Base-by-base conservation (phyloP, 352 stramenopile species). In the Sclerospora graminicola region DNA sequence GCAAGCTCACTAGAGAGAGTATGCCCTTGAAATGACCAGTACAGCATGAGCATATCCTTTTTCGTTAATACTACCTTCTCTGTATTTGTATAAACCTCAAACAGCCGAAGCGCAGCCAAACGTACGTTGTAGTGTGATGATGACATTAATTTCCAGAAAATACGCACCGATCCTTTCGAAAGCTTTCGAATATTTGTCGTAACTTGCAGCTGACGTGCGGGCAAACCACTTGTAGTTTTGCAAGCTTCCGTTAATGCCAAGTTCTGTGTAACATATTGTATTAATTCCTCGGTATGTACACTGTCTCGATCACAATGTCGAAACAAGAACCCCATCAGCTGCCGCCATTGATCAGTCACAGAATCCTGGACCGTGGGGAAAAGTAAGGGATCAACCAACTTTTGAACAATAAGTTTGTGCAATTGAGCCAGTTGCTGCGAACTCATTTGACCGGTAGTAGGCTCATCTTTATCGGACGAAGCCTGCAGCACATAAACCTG, bases 281-380 rank as follows among this genome's bases (percentile, higher is more conserved):
- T 33, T 23, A 89, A 66, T 36, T 85, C 72, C 37, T 68, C 60
- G 7, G 90, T 61, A 28, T 84, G 71, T 10, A 52, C 45, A 41
- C 33, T 48, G n/a, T 42, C 29, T 19, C 16, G n/a, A 8, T 37
- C 43, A 40, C 32, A 50, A 18, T 72, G 36, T 64, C 58, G 59
- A 45, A 82, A 71, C n/a, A 90, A 54, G 47, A 81, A 71, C 0
- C 67, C 55, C n/a, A 90, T 41, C 4, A 93, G 44, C 27, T 89
- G 71, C 28, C 61, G 52, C 74, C 78, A 90, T 46, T 84, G 58
- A 33, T 77, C 64, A 27, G 47, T 37, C 16, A 51, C 39, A 41
- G 34, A 26, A 9, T 73, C 64, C 8, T 57, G 29, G 1, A 62
- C 44, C 11, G 34, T 35, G 11, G 73, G 68, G 27, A 87, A 84